Base-by-base conservation (phyloP, 1,139 yeast species). In the Yarrowia galli region DNA sequence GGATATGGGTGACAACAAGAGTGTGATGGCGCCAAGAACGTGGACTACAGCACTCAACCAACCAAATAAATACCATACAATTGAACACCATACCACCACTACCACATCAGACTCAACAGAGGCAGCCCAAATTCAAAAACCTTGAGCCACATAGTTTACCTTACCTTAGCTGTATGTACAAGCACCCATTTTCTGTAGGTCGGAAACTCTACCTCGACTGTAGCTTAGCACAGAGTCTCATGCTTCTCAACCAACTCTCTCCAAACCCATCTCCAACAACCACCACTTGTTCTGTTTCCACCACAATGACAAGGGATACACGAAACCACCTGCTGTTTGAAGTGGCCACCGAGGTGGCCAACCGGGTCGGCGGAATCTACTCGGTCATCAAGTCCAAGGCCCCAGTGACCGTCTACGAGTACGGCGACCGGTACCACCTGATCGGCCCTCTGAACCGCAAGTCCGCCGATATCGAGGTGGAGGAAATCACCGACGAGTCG, bases 291-390 rank as follows among this genome's bases (percentile, higher is more conserved):
- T 32, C n/a, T n/a, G n/a, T n/a, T 9, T 6, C 32, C 25, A n/a
- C 49, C 8, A 8, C 36, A 16, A 73, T 72, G 72, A 73, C 72
- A 70, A 76, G 83, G 67, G 82, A 79, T 77, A 81, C 81, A 58
- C 86, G 89, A 74, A 89, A 91, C 78, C 98, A 92, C 76, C 83
- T 92, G 69, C 84, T 95, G 67, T 92, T 95, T 76, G 99, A 95
- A 80, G 91, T 92, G 68, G 97, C 99, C 72, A 95, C 99, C 5
- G 99, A 95, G 79, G 98, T 95, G 66, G 98, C 98, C 75, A 93
- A 95, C 82, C 85, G 96, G 74, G 98, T 95, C 36, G 99, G 99
- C 67, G 99, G 99, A 65, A 95, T 95, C 78, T 95, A 95, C 81
- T 92, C 98, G 36, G 99, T 95, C 69, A 85, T 95, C 77, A 95